phyloP scores from a whole-genome alignment of 2,329 filamentous ascomycete species.

The Polychaeton citri region DNA sequence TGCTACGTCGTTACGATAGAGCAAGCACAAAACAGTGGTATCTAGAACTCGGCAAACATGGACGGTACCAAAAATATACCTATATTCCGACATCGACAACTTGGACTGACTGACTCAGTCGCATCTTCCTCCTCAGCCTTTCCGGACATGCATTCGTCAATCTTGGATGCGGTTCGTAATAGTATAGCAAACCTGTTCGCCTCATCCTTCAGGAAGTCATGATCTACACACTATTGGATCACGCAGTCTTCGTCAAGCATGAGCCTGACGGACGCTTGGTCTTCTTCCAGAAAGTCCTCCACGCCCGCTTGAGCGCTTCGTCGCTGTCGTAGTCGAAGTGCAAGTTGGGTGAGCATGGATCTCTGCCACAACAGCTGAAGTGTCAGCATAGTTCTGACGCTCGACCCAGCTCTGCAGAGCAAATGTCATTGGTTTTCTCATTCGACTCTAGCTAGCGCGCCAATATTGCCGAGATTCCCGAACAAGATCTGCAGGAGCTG shows the following conservation, averaged over 20 bases:
- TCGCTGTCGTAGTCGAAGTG: constrained; percentile 9
- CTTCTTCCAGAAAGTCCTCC: constrained; percentile 3
- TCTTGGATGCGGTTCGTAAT: too few relatives aligned
- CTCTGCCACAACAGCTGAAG: constrained; percentile 6
- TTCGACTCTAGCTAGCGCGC: constrained; percentile 8
- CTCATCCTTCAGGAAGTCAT: neutral
- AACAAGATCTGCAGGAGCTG: constrained; percentile 16
- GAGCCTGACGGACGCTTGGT: constrained; percentile 5
- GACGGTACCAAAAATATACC: too few relatives aligned
- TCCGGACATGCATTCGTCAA: too few relatives aligned
- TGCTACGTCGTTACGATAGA: too few relatives aligned
- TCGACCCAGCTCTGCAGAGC: too few relatives aligned
- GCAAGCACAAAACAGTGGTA: too few relatives aligned
- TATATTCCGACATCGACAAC: too few relatives aligned
- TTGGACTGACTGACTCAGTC: too few relatives aligned
- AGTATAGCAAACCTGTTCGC: too few relatives aligned
- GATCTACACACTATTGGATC: constrained; percentile 8
- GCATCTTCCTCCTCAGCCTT: too few relatives aligned
- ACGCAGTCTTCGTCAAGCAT: constrained; percentile 14
- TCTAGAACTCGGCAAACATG: too few relatives aligned
- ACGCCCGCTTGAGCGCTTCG: constrained; percentile 4
- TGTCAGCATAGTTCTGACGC: constrained; percentile 1
- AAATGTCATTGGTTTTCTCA: constrained; percentile 2
- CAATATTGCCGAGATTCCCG: constrained; percentile 11
- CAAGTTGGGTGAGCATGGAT: constrained; percentile 14